Evolutionary conservation across 2,329 filamentous ascomycete species (phyloP).

Genomic region (Alternaria sp.): DNA sequence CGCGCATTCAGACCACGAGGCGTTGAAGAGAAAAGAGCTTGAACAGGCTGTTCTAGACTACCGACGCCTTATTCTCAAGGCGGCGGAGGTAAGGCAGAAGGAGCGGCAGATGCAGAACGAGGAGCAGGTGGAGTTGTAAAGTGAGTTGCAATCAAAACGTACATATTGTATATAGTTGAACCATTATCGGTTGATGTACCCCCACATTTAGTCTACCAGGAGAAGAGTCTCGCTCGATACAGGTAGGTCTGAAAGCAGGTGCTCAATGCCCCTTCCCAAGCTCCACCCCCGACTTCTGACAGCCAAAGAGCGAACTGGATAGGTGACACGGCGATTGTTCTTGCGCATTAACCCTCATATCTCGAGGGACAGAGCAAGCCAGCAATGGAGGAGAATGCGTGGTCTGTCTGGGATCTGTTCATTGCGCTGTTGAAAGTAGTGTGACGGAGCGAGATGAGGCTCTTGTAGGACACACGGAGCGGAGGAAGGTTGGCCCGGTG

Average conservation of each 20-base stretch:
- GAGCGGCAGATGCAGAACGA: background rate
- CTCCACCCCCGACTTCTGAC: background rate
- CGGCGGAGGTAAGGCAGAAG: constrained; percentile 38
- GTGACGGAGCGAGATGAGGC: constrained; percentile 10
- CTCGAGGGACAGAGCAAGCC: constrained; percentile 31
- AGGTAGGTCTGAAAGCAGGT: constrained; percentile 47
- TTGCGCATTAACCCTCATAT: constrained; percentile 29
- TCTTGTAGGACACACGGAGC: background rate
- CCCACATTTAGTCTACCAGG: constrained; percentile 48
- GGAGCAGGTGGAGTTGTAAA: constrained; percentile 38
- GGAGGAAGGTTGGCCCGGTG: background rate
- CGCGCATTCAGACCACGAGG: constrained; percentile 86
- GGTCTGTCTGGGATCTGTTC: constrained; percentile 44
- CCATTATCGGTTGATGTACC: constrained; percentile 28
- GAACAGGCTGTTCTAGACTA: constrained; percentile 82
- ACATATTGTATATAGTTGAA: background rate
- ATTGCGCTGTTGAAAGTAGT: constrained; percentile 34
- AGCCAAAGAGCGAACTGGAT: constrained; percentile 11
- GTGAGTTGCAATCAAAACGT: background rate
- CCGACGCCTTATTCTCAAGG: constrained; percentile 60
- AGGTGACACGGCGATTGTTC: constrained; percentile 31
- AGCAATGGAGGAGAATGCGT: constrained; percentile 32
- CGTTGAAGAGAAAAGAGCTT: constrained; percentile 76
- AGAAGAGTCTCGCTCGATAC: constrained; percentile 45
- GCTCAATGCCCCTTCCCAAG: constrained; percentile 28